Evolutionary conservation across 805 yeast genomes (phyloP).

Genomic region (Candida ovalis): DNA sequence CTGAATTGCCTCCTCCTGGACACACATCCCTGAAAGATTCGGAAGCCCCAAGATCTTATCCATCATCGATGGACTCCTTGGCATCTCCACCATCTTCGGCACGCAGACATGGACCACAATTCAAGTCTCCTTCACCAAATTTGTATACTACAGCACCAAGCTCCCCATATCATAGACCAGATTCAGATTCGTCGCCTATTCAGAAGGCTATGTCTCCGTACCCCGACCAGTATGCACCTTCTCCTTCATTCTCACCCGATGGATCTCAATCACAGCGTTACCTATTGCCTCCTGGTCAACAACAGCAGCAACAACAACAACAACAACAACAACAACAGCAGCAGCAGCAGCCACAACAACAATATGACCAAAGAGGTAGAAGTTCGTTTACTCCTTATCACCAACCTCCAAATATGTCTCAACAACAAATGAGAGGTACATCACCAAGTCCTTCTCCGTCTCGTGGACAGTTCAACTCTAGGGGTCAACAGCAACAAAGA

Average conservation of each 20-base stretch:
- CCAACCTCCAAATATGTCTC: slow-evolving; percentile 4
- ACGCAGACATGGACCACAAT: background rate
- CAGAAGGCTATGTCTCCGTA: background rate
- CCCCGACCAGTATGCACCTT: background rate
- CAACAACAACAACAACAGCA: slow-evolving; percentile 4
- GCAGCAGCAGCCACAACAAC: background rate
- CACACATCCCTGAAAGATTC: background rate
- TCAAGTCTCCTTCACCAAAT: background rate
- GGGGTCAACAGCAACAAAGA: background rate
- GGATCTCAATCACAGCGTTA: background rate
- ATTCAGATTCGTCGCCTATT: background rate
- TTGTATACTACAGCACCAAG: background rate
- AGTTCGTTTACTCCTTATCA: slow-evolving; percentile 10
- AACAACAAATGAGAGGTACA: slow-evolving; percentile 3
- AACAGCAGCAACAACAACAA: slow-evolving; percentile 1
- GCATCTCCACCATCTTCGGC: background rate
- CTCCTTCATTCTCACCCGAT: background rate
- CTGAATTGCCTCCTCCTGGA: background rate
- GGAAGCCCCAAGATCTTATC: background rate
- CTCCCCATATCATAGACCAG: background rate
- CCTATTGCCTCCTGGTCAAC: slow-evolving; percentile 7
- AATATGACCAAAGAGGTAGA: slow-evolving; percentile 3
- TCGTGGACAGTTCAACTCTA: slow-evolving; percentile 3
- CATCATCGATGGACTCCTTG: background rate
- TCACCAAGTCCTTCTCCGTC: background rate